Conservation (phyloP, 108 stramenopile genomes). For the Epithemia pelagica region DNA sequence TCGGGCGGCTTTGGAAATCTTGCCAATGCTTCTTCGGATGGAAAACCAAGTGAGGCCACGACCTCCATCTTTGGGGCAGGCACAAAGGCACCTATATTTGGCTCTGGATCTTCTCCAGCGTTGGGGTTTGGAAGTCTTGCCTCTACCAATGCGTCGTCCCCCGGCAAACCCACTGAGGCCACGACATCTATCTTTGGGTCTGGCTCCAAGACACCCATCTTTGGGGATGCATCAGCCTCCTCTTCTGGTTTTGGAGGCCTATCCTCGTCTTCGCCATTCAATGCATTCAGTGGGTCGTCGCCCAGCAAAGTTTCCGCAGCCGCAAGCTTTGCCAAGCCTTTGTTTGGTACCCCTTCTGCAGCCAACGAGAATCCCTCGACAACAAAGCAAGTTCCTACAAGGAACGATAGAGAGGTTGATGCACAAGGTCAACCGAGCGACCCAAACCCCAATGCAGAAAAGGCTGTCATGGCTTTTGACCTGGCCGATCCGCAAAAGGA, state of each 20-base stretch:
- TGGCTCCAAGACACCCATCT: too few relatives aligned
- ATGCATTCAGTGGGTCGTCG: slow-evolving; percentile 5
- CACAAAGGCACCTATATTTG: too few relatives aligned
- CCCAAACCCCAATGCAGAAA: not conserved
- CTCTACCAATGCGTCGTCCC: too few relatives aligned
- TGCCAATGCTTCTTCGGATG: not conserved
- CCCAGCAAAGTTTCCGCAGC: not conserved
- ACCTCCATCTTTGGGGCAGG: too few relatives aligned
- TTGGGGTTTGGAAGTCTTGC: slow-evolving; percentile 36
- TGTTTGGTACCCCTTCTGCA: slow-evolving; percentile 19
- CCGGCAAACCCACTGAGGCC: too few relatives aligned
- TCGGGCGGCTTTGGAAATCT: not conserved
- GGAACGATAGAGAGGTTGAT: too few relatives aligned
- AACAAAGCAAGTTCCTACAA: too few relatives aligned
- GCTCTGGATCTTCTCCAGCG: slow-evolving; percentile 16
- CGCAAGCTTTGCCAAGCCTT: slow-evolving; percentile 21
- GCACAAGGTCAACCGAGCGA: too few relatives aligned
- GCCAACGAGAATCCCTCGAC: too few relatives aligned
- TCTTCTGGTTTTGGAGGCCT: slow-evolving; percentile 1
- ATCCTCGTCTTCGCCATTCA: slow-evolving; percentile 5
- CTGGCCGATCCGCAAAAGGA: slow-evolving; percentile 5
- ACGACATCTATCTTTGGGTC: too few relatives aligned
- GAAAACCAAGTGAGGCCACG: too few relatives aligned
- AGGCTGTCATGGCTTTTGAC: slow-evolving; percentile 14
- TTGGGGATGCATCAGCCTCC: too few relatives aligned